Base-by-base conservation (phyloP, 257 asterid species). In the Solanum commersonii region DNA sequence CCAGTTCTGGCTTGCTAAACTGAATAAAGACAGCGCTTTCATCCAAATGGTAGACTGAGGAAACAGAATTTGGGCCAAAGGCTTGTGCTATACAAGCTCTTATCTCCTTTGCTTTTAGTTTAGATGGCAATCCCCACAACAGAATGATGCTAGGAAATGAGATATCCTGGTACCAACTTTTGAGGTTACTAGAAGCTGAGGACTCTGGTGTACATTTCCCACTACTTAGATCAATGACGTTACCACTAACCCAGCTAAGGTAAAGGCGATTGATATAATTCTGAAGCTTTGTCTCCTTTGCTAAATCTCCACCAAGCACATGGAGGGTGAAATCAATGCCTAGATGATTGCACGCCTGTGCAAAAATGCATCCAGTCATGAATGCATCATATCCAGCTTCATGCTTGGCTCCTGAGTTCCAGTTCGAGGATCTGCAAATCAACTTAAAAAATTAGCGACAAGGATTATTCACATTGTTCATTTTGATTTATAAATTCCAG, bases 331-430 rank as follows among this genome's bases (percentile, higher is more conserved):
- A 92, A 88, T 93, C 92, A 38, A 97, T 88, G 88, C 96, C 98
- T 52, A 97, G 87, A 88, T 88, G 90, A 72, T 85, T 89, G 93
- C 98, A 96, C 38, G 98, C 97, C 88, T 94, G 96, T 79, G 96
- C 94, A 91, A 97, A 96, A 87, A 97, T 90, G 88, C 98, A 96
- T 18, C 99, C 99, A 22, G 99, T 97, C 99, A 97, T 97, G 89
- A 97, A 97, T 78, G 99, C 98, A 87, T 97, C 98, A 86, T 97
- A 97, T 20, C 99, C 99, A 44, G 99, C 99, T 93, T 97, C 99
- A 67, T 97, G 99, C 89, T 97, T 97, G 78, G 99, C 94, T 86
- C 99, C 99, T 6, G 99, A 94, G 91, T 96, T 97, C 99, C 98
- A 97, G 83, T 95, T 93, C 29, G 93, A 91, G 65, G 95, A 96